A percentile compares a stretch with the other conserved stretches of the same genome.
Evolutionary conservation across 768 basidiomycete species (phyloP).

Genomic region (Baorangia bicolor): DNA sequence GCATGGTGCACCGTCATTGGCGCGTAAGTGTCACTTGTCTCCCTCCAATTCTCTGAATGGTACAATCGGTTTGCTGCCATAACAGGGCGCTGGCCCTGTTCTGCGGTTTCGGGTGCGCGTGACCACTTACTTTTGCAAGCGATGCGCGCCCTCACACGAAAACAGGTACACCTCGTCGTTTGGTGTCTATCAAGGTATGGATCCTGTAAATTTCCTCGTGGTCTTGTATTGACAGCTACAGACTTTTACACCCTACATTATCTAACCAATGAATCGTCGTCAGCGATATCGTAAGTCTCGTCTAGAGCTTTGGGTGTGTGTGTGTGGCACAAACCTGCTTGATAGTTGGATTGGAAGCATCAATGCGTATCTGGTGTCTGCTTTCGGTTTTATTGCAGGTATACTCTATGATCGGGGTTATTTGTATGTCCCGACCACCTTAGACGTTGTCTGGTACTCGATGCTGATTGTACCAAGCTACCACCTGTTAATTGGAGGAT

Average conservation of each 20-base stretch:
- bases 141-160: background rate
- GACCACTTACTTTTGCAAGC: background rate
- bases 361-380: constrained; percentile 41
- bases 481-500: constrained; percentile 44
- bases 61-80: background rate
- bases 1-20: constrained; percentile 29
- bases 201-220: background rate
- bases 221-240: constrained; percentile 8
- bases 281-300: constrained; percentile 36
- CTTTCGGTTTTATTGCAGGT: constrained; percentile 42
- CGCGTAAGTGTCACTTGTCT: constrained; percentile 11
- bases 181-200: constrained; percentile 42
- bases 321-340: background rate
- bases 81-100: constrained; percentile 32
- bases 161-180: constrained; percentile 36
- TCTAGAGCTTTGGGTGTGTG: background rate
- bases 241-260: constrained; percentile 41
- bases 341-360: constrained; percentile 47
- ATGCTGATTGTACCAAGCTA: constrained; percentile 32
- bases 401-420: constrained; percentile 52
- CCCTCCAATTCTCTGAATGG: background rate
- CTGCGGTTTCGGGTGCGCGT: constrained; percentile 33
- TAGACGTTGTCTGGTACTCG: background rate
- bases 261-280: constrained; percentile 33
- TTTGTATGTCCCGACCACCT: constrained; percentile 33